phyloP scores from a whole-genome alignment of 2,329 filamentous ascomycete species.

The Endoconidiophora polonica region DNA sequence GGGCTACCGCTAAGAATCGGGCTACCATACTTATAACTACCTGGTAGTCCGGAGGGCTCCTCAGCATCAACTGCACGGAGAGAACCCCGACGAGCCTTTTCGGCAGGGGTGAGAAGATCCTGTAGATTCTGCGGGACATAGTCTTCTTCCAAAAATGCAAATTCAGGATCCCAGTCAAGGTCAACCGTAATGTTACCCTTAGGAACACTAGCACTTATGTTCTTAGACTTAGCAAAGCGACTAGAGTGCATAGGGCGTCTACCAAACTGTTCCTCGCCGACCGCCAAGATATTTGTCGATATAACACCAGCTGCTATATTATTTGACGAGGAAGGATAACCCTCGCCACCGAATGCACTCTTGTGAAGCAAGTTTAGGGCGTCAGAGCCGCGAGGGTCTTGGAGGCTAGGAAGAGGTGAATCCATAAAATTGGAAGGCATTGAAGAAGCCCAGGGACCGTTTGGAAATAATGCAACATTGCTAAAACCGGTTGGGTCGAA shows the following conservation, averaged over 20 bases:
- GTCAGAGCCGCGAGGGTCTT: conserved; percentile 43
- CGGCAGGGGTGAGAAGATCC: conserved; percentile 48
- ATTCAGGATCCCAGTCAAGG: conserved; percentile 48
- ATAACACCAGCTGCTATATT: conserved; percentile 26
- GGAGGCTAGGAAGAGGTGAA: conserved; percentile 61
- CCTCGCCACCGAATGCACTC: conserved; percentile 43
- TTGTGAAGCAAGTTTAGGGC: conserved; percentile 47
- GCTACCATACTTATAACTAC: conserved; percentile 42
- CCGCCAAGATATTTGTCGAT: conserved; percentile 28
- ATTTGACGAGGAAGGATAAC: conserved; percentile 37
- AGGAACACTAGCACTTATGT: conserved; percentile 52
- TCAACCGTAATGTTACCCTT: conserved; percentile 42
- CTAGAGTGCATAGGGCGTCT: conserved; percentile 56
- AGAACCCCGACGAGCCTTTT: conserved; percentile 49
- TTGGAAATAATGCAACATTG: conserved; percentile 63
- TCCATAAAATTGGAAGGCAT: conserved; percentile 87
- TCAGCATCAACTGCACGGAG: conserved; percentile 39
- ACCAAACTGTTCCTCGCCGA: conserved; percentile 44
- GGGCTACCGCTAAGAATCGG: conserved; percentile 39
- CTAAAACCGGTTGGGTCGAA: conserved; percentile 95
- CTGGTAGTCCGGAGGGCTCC: conserved; percentile 23
- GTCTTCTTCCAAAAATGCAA: conserved; percentile 70
- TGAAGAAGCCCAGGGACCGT: conserved; percentile 75
- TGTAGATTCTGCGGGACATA: conserved; percentile 60
- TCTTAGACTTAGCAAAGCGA: conserved; percentile 48